Base-by-base conservation (phyloP, 2,329 filamentous ascomycete genomes). In the Apiospora sp. region DNA sequence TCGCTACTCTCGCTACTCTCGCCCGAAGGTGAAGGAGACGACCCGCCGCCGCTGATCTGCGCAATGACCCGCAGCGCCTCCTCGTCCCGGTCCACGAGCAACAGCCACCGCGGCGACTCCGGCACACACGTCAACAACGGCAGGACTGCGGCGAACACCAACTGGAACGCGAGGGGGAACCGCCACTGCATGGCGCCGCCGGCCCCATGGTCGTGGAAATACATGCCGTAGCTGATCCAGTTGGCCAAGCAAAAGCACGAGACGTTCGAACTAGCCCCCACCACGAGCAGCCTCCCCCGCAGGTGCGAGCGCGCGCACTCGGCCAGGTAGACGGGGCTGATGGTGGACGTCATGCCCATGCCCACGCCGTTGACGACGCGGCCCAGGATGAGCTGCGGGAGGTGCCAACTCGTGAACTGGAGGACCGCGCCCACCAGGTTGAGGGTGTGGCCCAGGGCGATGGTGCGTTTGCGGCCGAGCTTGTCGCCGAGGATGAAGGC, bases 401-500 rank as follows among this genome's bases (percentile, higher is more conserved):
- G 73, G 49, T 74, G 70, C 71, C 73, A 80, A 0, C 78, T 67
- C 13, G 75, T 73, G 61, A 74, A 76, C 77, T 93, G 92, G 4
- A 93, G 82, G 64, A 83, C 86, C 73, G 91, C 91, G 49, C 92
- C 92, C 1, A 93, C 81, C 49, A 87, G 85, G 82, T 92, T 93
- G 69, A 93, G 81, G 4, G 90, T 30, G 68, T 88, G 86, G 43
- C 91, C 92, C 24, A 89, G 80, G 34, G 90, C 79, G 73, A 93
- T 93, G 1, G 91, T 93, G 80, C 85, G 84, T 80, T 92, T 90
- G 76, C 94, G 89, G 61, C 94, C 93, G 2, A 94, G 82, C 72
- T 80, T 84, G 79, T 95, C 90, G 74, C 91, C 91, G 48, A 84
- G 77, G 1, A 89, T 87, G 73, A 93, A 93, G 51, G 91, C 93